Conservation (phyloP, 2,329 filamentous ascomycete species). For the Xylariaceae sp. region DNA sequence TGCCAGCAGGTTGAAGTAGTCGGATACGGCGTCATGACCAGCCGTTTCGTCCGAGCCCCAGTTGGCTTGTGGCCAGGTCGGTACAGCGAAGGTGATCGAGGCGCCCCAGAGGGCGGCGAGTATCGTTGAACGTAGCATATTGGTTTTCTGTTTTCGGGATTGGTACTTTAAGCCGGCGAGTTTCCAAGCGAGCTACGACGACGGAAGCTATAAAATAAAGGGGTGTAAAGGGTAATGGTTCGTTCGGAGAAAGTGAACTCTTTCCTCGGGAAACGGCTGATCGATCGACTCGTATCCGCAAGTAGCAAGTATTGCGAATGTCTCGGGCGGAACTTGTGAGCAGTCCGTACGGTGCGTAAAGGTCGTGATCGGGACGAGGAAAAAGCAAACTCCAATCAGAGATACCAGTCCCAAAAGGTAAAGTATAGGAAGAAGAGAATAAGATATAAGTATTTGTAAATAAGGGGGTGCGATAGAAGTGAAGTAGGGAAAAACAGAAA, state of each 20-base stretch:
- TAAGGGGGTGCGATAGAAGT: background rate
- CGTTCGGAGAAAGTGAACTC: slow-evolving; percentile 6
- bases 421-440: slow-evolving; percentile 21
- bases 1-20: slow-evolving; percentile 59
- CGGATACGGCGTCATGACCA: slow-evolving; percentile 47
- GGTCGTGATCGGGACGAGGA: background rate
- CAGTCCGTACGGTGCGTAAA: background rate
- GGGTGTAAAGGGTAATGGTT: slow-evolving; percentile 7
- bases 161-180: too few species aligned
- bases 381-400: background rate
- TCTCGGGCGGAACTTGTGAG: background rate
- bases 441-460: background rate
- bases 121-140: slow-evolving; percentile 50
- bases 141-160: slow-evolving; percentile 16
- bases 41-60: slow-evolving; percentile 38
- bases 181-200: too few species aligned
- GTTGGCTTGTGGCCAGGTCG: slow-evolving; percentile 45
- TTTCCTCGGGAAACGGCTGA: background rate
- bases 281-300: background rate
- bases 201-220: background rate
- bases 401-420: background rate
- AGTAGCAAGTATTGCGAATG: background rate
- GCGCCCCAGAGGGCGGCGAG: slow-evolving; percentile 45
- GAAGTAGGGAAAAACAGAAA: slow-evolving; percentile 10
- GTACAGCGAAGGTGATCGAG: slow-evolving; percentile 41